Base-by-base conservation (phyloP, 148 eudicot genomes). In the Persicaria tinctoria region DNA sequence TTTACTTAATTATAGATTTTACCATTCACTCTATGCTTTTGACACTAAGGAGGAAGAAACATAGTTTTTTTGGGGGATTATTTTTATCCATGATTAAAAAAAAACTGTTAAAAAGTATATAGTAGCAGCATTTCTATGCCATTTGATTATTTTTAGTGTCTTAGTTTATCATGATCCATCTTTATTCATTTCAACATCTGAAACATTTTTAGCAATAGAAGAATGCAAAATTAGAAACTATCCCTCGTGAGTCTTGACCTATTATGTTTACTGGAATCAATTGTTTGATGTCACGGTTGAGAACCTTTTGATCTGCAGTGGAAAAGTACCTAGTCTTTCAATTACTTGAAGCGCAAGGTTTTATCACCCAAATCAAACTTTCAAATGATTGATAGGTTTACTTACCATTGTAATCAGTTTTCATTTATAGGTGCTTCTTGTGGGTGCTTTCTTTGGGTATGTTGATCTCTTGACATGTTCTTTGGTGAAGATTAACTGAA, bases 401-500 rank as follows among this genome's bases (percentile, higher is more conserved):
- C 46, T 10, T 63, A 38, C 8, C 9, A 59, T 20, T 6, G 16
- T 27, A 63, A 32, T 5, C 46, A 6, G 32, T 10, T 63, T 20
- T 44, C 23, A 27, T 18, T 6, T 57, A 1, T 57, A 17, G 18
- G 5, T 60, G 23, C 66, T 6, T 13, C 68, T 11, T 60, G 32
- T 60, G 1, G 27, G 13, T 23, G 68, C 68, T 60, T 41, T 60
- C 44, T 60, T 23, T 60, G 41, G 41, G 4, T 13, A 20, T 60
- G 44, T 10, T 18, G 63, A 27, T 5, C 68, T 27, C 41, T 23
- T 60, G 68, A 60, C 44, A 23, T 57, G 32, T 10, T 60, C 68
- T 27, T 60, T 60, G 68, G 68, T 60, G 68, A 60, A 8, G 6
- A 38, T 66, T 66, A 66, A 64, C 16, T 41, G 16, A 66, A 66